Evolutionary conservation across 2,329 filamentous ascomycete genomes (phyloP).

Genomic region (Xylaria sp.): DNA sequence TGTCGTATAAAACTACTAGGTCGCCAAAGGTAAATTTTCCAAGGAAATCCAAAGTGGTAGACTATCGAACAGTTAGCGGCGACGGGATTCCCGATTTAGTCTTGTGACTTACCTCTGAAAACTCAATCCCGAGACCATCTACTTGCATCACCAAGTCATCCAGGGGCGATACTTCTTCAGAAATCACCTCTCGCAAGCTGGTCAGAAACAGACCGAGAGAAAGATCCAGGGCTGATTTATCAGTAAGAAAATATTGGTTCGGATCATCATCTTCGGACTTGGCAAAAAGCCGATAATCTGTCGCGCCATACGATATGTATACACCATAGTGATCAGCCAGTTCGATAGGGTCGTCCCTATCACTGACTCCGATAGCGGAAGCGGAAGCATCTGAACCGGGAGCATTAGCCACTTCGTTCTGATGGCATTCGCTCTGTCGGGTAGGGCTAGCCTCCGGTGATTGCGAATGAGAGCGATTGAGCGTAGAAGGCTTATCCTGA

Average conservation of each 20-base stretch:
- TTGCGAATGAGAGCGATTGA: constrained; percentile 17
- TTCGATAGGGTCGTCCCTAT: constrained; percentile 37
- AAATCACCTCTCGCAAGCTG: constrained; percentile 47
- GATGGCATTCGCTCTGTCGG: neutral
- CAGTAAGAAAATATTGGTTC: constrained; percentile 48
- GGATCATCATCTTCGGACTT: constrained; percentile 49
- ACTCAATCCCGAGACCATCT: constrained; percentile 49
- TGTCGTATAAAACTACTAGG: constrained; percentile 46
- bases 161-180: constrained; percentile 49
- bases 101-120: constrained; percentile 46
- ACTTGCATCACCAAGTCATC: constrained; percentile 49
- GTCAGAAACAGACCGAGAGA: constrained; percentile 44
- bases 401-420: neutral
- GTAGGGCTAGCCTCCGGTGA: constrained; percentile 10
- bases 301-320: constrained; percentile 47
- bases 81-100: neutral
- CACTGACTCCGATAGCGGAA: constrained; percentile 1
- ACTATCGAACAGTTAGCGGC: constrained; percentile 43
- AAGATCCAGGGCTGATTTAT: constrained; percentile 44
- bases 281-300: constrained; percentile 49
- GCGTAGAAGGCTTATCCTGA: constrained; percentile 20
- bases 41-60: constrained; percentile 45
- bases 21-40: constrained; percentile 47
- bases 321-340: constrained; percentile 45
- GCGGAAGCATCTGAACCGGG: neutral